A percentile compares a stretch with the other conserved stretches of the same genome.
Conservation (phyloP, 2,329 filamentous ascomycete genomes). For the Ascochyta fabae region DNA sequence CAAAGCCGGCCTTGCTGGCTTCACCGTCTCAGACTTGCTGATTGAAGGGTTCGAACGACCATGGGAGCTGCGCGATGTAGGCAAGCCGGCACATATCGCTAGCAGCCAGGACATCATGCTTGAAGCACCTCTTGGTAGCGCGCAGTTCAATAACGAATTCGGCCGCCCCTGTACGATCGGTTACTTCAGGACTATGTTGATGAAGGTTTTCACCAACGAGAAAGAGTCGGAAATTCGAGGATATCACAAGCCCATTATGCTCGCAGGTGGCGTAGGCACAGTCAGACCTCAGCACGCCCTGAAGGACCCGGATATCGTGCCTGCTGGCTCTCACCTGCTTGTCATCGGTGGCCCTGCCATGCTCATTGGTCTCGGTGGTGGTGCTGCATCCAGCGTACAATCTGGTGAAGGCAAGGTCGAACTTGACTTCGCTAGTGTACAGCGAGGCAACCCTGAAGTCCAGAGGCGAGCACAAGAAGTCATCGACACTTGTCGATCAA, state of each 20-base stretch:
- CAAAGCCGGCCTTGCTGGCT: constrained; percentile 89
- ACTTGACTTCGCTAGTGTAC: constrained; percentile 95
- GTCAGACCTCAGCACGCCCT: constrained; percentile 89
- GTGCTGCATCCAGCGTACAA: constrained; percentile 89
- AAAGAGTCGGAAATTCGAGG: constrained; percentile 77
- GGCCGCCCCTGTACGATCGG: constrained; percentile 87
- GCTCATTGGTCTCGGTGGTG: constrained; percentile 95
- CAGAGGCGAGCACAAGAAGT: constrained; percentile 96
- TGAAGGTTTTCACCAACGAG: constrained; percentile 66
- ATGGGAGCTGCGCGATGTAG: constrained; percentile 85
- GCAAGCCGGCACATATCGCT: constrained; percentile 88
- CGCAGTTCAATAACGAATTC: constrained; percentile 97
- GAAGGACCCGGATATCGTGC: constrained; percentile 80
- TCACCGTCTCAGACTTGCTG: constrained; percentile 91
- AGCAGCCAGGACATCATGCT: constrained; percentile 97
- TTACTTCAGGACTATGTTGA: constrained; percentile 89
- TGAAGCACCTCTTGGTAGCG: constrained; percentile 92
- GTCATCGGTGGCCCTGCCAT: constrained; percentile 96
- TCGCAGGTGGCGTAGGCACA: constrained; percentile 92
- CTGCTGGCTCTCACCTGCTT: constrained; percentile 86
- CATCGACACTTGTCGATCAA: constrained; percentile 88
- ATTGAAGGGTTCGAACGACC: constrained; percentile 83
- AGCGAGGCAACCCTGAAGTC: constrained; percentile 96
- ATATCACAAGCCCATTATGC: constrained; percentile 99
- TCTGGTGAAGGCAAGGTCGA: constrained; percentile 89